Evolutionary conservation across 495 filamentous ascomycete species (phyloP).

Genomic region (Hyphodiscus hymeniophilus): DNA sequence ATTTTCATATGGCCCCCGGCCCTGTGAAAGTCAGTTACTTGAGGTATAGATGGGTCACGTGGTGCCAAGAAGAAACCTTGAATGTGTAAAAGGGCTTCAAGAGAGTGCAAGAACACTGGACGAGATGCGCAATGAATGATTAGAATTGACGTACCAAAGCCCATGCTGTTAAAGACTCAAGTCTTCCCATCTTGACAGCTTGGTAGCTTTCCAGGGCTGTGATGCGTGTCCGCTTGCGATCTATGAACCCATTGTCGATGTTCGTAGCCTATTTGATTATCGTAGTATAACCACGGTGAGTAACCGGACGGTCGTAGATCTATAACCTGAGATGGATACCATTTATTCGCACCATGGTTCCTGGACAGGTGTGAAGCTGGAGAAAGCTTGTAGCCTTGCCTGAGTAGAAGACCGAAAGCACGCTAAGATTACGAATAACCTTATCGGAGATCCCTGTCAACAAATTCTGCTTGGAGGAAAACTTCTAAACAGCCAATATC

Average conservation of each 20-base stretch:
- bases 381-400: too few relatives aligned
- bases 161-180: conserved; percentile 41
- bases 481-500: neutral
- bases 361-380: too few relatives aligned
- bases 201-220: neutral
- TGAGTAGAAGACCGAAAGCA: too few relatives aligned
- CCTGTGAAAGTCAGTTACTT: conserved; percentile 31
- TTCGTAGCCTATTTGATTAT: neutral
- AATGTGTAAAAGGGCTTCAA: neutral
- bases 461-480: conserved; percentile 7
- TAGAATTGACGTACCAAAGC: conserved; percentile 34
- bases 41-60: neutral
- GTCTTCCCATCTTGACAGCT: conserved; percentile 33
- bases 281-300: too few relatives aligned
- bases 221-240: neutral
- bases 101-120: neutral
- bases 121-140: neutral
- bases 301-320: too few relatives aligned
- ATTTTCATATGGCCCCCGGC: conserved; percentile 64
- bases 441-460: conserved; percentile 6
- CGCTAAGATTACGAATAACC: conserved; percentile 18
- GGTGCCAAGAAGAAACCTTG: neutral
- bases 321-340: too few relatives aligned
- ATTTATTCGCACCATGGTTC: too few relatives aligned
- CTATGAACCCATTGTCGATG: neutral